Evolutionary conservation across 2,329 filamentous ascomycete species (phyloP), one percentile per base, ranked within the genome.

Genomic region (Microthyrium microscopicum): DNA sequence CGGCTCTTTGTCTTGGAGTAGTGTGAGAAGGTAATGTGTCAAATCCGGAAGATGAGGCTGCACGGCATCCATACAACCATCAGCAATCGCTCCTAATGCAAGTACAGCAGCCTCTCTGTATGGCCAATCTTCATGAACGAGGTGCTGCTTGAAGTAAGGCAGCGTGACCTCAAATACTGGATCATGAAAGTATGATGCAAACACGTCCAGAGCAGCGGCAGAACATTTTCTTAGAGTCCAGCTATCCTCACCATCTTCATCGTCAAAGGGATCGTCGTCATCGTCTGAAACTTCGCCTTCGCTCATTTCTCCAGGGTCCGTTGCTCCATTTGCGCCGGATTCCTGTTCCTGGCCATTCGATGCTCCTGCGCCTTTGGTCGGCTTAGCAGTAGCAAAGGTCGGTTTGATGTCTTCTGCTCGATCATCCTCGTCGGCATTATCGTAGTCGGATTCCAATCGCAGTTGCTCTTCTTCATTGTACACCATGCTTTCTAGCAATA

Each of bases 201-300:
- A 85, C 9, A 93, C 82, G 51, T 98, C 89, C 26, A 98, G 65
- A 6, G 89, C 85, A 9, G 89, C 89, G 5, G 89, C 89, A 24
- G 89, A 95, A 60, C 89, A 95, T 58, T 98, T 98, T 41, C 89
- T 74, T 34, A 98, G 63, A 35, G 87, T 95, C 89, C 89, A 98
- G 45, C 74, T 72, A 52, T 92, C 83, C 52, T 95, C 89, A 1
- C 83, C 82, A 44, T 85, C 82, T 26, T 66, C 63, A 41, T 82
- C 66, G 38, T 71, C 82, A 29, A 84, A 29, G 11, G 34, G 82
- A 30, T 80, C 79, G 35, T 75, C 69, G 20, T 64, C 63, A 24
- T 77, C 76, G 26, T 78, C 79, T n/a, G n/a, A n/a, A 27, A 93
- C 73, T 52, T 94, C 85, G 24, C 84, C 87, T 41, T 94, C 87